phyloP scores from a whole-genome alignment of 768 basidiomycete species.

The Pisolithus marmoratus region DNA sequence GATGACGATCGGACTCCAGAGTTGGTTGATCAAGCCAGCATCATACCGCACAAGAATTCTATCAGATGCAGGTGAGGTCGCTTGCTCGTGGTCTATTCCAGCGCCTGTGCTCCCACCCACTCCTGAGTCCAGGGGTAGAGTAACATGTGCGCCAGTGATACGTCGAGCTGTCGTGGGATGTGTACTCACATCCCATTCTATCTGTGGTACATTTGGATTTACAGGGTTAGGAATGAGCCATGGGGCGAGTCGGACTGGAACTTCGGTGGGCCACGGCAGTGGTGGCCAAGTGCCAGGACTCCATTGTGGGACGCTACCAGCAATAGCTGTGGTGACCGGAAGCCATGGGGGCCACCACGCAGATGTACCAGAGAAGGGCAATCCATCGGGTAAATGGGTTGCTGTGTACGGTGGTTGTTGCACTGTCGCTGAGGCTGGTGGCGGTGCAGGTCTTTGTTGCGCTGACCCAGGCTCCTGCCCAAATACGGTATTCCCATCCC shows the following conservation, averaged over 20 bases:
- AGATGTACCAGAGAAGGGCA: too few relatives aligned
- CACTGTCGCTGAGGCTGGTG: too few relatives aligned
- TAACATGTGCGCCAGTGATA: conserved; percentile 22
- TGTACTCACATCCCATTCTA: conserved; percentile 34
- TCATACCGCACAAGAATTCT: conserved; percentile 22
- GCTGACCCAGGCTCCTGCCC: too few relatives aligned
- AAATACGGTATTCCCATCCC: too few relatives aligned
- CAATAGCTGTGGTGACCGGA: too few relatives aligned
- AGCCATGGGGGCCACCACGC: too few relatives aligned
- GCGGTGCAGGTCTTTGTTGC: too few relatives aligned
- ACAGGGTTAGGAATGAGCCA: conserved; percentile 28
- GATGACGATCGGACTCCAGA: conserved; percentile 49
- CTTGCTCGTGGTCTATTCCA: conserved; percentile 8
- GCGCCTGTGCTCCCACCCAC: background rate
- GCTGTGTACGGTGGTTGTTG: too few relatives aligned
- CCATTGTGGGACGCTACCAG: conserved; percentile 7
- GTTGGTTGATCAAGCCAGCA: conserved; percentile 16
- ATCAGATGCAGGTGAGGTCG: conserved; percentile 17
- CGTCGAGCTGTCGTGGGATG: conserved; percentile 27
- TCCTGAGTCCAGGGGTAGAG: conserved; percentile 12
- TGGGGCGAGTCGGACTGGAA: conserved; percentile 22
- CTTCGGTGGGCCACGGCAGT: conserved; percentile 12
- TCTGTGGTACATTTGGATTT: conserved; percentile 21
- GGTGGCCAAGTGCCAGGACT: conserved; percentile 24
- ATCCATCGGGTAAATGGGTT: too few relatives aligned